A percentile compares a stretch with the other conserved stretches of the same genome.
Conservation (phyloP, 441 rosid genomes). For the Arabidopsis lyrata region DNA sequence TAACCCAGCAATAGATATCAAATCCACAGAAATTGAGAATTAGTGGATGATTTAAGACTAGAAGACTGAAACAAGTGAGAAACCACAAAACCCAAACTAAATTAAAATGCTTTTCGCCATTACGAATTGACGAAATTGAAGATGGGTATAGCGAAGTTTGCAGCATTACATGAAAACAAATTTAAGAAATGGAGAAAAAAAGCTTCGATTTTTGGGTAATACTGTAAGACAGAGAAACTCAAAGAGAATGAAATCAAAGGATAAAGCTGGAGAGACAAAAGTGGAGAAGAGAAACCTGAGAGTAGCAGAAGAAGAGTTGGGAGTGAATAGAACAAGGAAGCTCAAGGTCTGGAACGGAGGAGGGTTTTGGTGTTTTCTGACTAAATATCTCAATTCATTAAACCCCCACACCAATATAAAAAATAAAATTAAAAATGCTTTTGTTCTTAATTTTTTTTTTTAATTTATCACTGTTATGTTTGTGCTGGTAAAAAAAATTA, state of each 20-base stretch:
- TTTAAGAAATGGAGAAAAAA: not conserved
- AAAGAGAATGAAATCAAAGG: not conserved
- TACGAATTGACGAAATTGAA: conserved; percentile 3
- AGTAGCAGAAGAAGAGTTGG: conserved; percentile 9
- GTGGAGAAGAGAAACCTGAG: conserved; percentile 30
- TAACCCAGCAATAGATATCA: conserved; percentile 1
- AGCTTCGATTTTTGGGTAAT: conserved; percentile 6
- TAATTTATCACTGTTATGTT: not conserved
- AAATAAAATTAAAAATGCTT: not conserved
- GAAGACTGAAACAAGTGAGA: not conserved
- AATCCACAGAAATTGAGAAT: not conserved
- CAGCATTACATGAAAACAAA: conserved; percentile 28
- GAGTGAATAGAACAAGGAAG: conserved; percentile 16
- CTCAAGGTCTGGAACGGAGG: conserved; percentile 8
- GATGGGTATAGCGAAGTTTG: conserved; percentile 31
- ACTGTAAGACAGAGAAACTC: too few relatives aligned
- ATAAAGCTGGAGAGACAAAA: not conserved
- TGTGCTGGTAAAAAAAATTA: not conserved
- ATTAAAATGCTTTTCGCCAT: not conserved
- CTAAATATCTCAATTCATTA: conserved; percentile 31
- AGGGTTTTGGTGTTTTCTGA: conserved; percentile 45
- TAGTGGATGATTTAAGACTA: not conserved
- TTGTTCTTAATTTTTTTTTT: not conserved
- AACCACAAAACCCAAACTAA: not conserved
- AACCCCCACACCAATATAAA: not conserved